Evolutionary conservation across 768 basidiomycete genomes (phyloP).

Genomic region (Lactifluus pinguis): DNA sequence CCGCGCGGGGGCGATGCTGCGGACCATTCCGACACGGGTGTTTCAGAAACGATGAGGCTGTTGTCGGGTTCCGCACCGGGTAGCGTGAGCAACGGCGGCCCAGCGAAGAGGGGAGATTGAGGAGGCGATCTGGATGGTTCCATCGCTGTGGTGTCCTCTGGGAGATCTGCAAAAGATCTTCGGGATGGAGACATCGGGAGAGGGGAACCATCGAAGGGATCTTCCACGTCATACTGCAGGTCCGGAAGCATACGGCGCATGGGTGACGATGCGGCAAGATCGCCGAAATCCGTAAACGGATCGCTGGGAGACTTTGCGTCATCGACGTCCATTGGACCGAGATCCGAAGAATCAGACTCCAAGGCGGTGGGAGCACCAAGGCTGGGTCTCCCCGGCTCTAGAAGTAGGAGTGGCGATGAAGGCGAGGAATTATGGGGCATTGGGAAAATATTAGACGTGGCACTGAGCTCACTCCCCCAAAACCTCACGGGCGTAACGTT

Average conservation of each 20-base stretch:
- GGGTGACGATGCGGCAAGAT: constrained; percentile 1
- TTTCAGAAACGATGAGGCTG: constrained; percentile 19
- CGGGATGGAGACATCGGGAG: constrained; percentile 16
- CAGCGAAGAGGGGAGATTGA: constrained; percentile 1
- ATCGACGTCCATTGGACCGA: background rate
- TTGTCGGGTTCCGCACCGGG: constrained; percentile 38
- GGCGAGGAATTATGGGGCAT: background rate
- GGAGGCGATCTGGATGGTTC: background rate
- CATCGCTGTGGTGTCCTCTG: constrained; percentile 7
- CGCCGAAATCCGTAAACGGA: background rate
- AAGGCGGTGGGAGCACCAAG: background rate
- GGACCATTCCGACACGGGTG: constrained; percentile 10
- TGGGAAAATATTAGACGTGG: background rate
- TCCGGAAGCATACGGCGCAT: background rate
- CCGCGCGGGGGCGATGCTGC: constrained; percentile 6
- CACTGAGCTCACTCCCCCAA: background rate
- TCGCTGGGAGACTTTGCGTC: background rate
- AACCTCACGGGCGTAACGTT: background rate
- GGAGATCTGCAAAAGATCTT: constrained; percentile 12
- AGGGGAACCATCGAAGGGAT: background rate
- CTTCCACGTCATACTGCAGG: background rate
- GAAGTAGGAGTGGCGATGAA: background rate
- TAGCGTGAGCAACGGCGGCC: constrained; percentile 27
- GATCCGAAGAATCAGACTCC: background rate
- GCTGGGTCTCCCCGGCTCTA: too few species aligned